These are phyloP conservation scores for Nigrospora sphaerica DNA, from an alignment of 2,329 filamentous ascomycete species.

Conservation along the genomic window DNA sequence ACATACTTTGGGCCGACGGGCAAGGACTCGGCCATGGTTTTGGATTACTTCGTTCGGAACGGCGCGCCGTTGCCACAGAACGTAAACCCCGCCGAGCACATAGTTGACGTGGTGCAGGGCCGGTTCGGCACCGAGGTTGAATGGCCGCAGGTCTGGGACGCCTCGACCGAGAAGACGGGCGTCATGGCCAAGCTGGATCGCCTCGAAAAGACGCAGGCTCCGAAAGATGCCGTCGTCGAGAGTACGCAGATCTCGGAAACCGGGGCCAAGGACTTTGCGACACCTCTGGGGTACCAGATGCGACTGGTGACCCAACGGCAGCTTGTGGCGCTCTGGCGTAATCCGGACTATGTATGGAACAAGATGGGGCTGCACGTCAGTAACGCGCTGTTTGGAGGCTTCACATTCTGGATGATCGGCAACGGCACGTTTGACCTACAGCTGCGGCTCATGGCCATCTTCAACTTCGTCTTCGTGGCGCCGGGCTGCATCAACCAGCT, in stretches of 20 bases:
- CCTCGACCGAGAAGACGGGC: conserved; percentile 3
- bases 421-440: conserved; percentile 63
- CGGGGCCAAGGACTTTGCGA: conserved; percentile 50
- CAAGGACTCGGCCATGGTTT: conserved; percentile 51
- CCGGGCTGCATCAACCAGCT: conserved; percentile 67
- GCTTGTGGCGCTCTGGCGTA: conserved; percentile 68
- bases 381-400: conserved; percentile 71
- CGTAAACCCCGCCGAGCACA: conserved; percentile 42
- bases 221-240: not conserved
- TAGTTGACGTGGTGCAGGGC: conserved; percentile 38
- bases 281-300: conserved; percentile 55
- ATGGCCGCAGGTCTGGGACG: conserved; percentile 8
- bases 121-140: conserved; percentile 31
- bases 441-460: conserved; percentile 68
- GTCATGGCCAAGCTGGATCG: conserved; percentile 4
- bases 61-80: conserved; percentile 52
- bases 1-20: conserved; percentile 68
- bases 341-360: conserved; percentile 69
- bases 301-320: conserved; percentile 60
- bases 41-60: conserved; percentile 60
- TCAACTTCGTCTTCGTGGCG: conserved; percentile 59
- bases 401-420: conserved; percentile 68
- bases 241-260: not conserved
- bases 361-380: conserved; percentile 68
- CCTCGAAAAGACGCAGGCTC: not conserved